Conservation (phyloP, 768 basidiomycete species). For the Boletus subcaerulescens region DNA sequence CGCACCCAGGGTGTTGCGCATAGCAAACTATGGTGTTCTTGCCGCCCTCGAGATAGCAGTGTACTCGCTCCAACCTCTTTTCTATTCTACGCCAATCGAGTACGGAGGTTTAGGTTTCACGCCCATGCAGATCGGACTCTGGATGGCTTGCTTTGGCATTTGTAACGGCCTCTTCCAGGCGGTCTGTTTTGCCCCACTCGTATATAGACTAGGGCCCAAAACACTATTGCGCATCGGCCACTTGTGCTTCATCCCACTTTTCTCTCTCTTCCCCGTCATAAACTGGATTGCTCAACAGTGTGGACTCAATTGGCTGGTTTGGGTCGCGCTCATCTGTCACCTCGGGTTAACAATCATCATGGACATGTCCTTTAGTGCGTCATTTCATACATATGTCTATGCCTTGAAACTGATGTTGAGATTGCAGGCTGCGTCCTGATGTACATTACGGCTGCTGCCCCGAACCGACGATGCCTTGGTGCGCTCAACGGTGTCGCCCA, state of each 20-base stretch:
- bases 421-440: constrained; percentile 63
- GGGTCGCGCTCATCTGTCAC: constrained; percentile 27
- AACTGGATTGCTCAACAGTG: constrained; percentile 26
- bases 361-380: constrained; percentile 35
- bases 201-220: constrained; percentile 30
- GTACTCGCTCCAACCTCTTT: constrained; percentile 37
- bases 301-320: constrained; percentile 24
- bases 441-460: constrained; percentile 62
- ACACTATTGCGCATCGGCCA: constrained; percentile 29
- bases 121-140: constrained; percentile 35
- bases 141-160: constrained; percentile 36
- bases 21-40: constrained; percentile 38
- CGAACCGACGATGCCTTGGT: constrained; percentile 65
- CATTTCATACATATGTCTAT: neutral
- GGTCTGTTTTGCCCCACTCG: constrained; percentile 32
- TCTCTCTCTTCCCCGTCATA: constrained; percentile 32
- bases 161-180: constrained; percentile 32
- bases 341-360: constrained; percentile 19
- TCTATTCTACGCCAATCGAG: constrained; percentile 36
- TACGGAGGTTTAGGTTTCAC: constrained; percentile 38
- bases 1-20: constrained; percentile 27
- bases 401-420: constrained; percentile 1
- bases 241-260: constrained; percentile 28
- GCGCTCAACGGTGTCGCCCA: constrained; percentile 56
- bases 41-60: constrained; percentile 36